Evolutionary conservation across 495 filamentous ascomycete genomes (phyloP).

Genomic region (Penicillium lagena): DNA sequence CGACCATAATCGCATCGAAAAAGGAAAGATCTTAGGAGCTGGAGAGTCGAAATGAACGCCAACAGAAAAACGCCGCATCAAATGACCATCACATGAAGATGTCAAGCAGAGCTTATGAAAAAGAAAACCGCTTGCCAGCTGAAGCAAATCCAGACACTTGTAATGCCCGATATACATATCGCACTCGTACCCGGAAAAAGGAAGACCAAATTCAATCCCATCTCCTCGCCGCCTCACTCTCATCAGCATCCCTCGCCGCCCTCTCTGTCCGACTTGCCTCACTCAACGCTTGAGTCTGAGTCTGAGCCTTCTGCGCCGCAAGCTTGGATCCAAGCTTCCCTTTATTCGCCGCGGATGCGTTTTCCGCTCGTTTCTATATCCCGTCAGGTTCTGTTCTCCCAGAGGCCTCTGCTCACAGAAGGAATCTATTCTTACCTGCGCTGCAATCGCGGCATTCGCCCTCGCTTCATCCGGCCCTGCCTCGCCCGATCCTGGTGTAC

Average conservation of each 20-base stretch:
- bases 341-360: constrained; percentile 19
- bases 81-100: too few species aligned
- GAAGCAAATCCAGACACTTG: too few species aligned
- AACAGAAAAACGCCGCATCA: too few species aligned
- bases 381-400: background rate
- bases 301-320: constrained; percentile 61
- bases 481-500: constrained; percentile 10
- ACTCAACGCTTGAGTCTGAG: constrained; percentile 50
- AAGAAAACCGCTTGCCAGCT: too few species aligned
- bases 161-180: too few species aligned
- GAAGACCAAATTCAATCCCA: constrained; percentile 38
- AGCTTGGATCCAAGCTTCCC: constrained; percentile 57
- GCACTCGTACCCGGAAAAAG: background rate
- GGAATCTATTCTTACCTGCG: constrained; percentile 45
- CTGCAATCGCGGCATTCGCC: constrained; percentile 57
- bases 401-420: too few species aligned
- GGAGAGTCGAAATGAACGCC: too few species aligned
- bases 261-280: constrained; percentile 51
- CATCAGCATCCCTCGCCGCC: constrained; percentile 52
- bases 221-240: constrained; percentile 37
- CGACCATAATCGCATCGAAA: too few species aligned
- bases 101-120: too few species aligned
- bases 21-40: too few species aligned
- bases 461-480: constrained; percentile 42
- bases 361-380: constrained; percentile 35